Evolutionary conservation across 768 basidiomycete species (phyloP), one percentile per base, ranked within the genome.

Genomic region (Leccinum uliginosum): DNA sequence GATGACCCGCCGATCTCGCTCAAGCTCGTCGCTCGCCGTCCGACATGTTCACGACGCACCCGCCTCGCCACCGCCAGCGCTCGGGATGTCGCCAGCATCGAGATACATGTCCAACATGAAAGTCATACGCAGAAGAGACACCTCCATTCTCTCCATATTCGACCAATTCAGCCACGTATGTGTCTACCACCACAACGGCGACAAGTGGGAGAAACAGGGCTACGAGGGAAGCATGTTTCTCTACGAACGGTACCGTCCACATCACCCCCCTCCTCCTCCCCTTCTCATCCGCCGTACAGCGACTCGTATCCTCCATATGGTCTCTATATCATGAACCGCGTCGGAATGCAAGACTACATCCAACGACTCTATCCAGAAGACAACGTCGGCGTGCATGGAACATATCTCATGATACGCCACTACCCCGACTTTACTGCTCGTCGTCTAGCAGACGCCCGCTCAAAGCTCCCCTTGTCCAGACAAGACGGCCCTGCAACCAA

Each of bases 131-230:
- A 81, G 87, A 59, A 80, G 89, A 65, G 91, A 93, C 66, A 83
- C 90, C 12, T 83, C 87, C 32, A 91, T 93, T 63, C 74, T 80
- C 53, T 83, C 85, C 30, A 90, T 93, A 64, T 84, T 91, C 63
- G 91, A 93, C 74, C 89, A 91, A 65, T 91, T 92, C 77, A 89
- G 86, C 64, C 89, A 92, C 74, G 89, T 91, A 54, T 90, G 89
- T 74, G 76, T 91, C 53, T 91, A 91, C 64, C 84, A 87, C 67
- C 80, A 85, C 67, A 84, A 89, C 62, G 87, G 79, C 7, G 73
- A 80, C 64, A 85, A 83, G 66, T 93, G 91, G 91, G 83, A 85
- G 71, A 91, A 91, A 71, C 82, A 87, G 58, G 90, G 90, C 44
- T 88, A 73, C 67, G 91, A 93, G 69, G 91, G 91, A n/a, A 87